phyloP scores from a whole-genome alignment of 352 stramenopile species.

The Globisporangium radiosum region DNA sequence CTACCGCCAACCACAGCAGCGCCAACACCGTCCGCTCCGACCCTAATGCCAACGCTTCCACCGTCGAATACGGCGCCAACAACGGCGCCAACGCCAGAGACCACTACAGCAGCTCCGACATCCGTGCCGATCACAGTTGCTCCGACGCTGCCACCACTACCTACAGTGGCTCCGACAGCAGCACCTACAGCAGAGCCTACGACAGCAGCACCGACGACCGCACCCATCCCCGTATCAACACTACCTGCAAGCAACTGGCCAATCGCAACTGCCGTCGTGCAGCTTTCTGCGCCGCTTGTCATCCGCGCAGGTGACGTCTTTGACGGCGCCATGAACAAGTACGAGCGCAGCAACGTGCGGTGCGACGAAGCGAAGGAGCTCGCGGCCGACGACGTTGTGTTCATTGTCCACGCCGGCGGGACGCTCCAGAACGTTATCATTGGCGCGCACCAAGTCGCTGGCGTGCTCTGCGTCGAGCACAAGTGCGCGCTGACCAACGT shows the following conservation, averaged over 20 bases:
- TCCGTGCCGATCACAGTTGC: background rate
- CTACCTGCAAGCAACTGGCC: constrained; percentile 36
- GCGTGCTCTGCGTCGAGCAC: constrained; percentile 49
- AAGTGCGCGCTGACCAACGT: constrained; percentile 57
- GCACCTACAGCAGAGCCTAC: constrained; percentile 10
- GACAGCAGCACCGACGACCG: constrained; percentile 1
- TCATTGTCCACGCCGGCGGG: constrained; percentile 51
- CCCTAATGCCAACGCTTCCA: background rate
- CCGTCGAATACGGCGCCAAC: constrained; percentile 12
- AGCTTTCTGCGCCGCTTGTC: constrained; percentile 21
- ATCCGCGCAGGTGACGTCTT: constrained; percentile 31
- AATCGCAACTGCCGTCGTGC: constrained; percentile 28
- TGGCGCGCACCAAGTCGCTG: constrained; percentile 27
- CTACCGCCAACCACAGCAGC: constrained; percentile 7
- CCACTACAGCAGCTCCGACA: too few relatives aligned
- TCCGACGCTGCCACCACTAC: constrained; percentile 3
- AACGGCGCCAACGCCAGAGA: background rate
- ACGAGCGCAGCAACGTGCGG: constrained; percentile 42
- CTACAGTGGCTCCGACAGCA: constrained; percentile 3
- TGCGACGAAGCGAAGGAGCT: constrained; percentile 30
- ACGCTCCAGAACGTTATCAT: constrained; percentile 63
- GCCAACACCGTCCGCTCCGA: background rate
- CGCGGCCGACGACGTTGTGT: constrained; percentile 38
- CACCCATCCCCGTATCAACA: background rate
- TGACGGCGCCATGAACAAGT: constrained; percentile 56